Base-by-base conservation (phyloP, 2,329 filamentous ascomycete species). In the Lecanicillium sp. region DNA sequence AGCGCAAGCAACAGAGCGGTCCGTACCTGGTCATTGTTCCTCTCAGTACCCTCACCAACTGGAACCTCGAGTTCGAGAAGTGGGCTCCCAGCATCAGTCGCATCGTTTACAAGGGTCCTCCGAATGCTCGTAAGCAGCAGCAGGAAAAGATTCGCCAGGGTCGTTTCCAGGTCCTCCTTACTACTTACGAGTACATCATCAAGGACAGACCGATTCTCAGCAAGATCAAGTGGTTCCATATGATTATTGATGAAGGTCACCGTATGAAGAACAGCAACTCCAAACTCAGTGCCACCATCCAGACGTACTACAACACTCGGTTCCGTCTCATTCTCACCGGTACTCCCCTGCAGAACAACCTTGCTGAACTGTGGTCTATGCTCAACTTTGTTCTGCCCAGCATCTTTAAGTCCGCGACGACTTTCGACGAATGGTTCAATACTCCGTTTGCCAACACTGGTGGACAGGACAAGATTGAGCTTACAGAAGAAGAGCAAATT, bases 341-440 rank as follows among this genome's bases (percentile, higher is more conserved):
- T 75, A 98, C 93, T 5, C 93, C 93, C 5, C 75, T 98, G 24
- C 91, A 98, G 68, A 98, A 98, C 72, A 98, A 97, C 64, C 75
- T 98, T 33, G 83, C 90, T 3, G 93, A 98, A 65, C 72, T 98
- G 59, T 98, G 93, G 93, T 89, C 93, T 21, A 84, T 98, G 74
- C 86, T 98, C 61, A 98, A 98, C 72, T 98, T 98, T 66, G 93
- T 96, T 33, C 74, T 98, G 41, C 93, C 93, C 3, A 97, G 89
- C 58, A 98, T 98, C 56, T 98, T 98, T 83, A 98, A 98, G 67
- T 97, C 93, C 2, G 90, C 91, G 53, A 96, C 93, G 65, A 97
- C 91, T 2, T 98, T 98, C 62, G 93, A 98, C 65, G 93, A 98
- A 67, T 98, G 93, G 93, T 98, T 98, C 81, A 98, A 97, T 65